Evolutionary conservation across 768 basidiomycete genomes (phyloP).

Genomic region (Harrya chromipes): DNA sequence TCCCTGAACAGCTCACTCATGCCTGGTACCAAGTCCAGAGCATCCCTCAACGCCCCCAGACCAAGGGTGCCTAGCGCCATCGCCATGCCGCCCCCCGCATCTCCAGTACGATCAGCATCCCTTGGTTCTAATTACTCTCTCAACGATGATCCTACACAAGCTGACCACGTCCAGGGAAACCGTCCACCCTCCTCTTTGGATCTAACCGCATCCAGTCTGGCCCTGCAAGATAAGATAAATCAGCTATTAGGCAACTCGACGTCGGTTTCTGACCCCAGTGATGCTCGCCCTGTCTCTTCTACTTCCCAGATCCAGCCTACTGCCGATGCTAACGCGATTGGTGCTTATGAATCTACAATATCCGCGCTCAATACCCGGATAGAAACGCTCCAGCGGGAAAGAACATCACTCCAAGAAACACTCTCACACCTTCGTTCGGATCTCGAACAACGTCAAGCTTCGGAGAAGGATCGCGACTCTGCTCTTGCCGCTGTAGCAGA

Average conservation of each 20-base stretch:
- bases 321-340: slow-evolving; percentile 16
- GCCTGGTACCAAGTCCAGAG: slow-evolving; percentile 29
- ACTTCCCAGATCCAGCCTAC: slow-evolving; percentile 41
- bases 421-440: slow-evolving; percentile 23
- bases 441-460: slow-evolving; percentile 21
- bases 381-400: slow-evolving; percentile 68
- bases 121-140: slow-evolving; percentile 38
- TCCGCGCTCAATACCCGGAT: slow-evolving; percentile 37
- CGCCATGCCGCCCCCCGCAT: slow-evolving; percentile 79
- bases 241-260: slow-evolving; percentile 36
- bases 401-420: slow-evolving; percentile 49
- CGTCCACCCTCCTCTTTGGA: slow-evolving; percentile 30
- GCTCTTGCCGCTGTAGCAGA: slow-evolving; percentile 38
- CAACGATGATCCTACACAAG: slow-evolving; percentile 28
- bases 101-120: slow-evolving; percentile 43
- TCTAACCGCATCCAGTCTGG: slow-evolving; percentile 38
- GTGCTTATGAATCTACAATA: slow-evolving; percentile 16
- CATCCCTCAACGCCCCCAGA: slow-evolving; percentile 50
- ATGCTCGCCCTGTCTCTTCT: slow-evolving; percentile 16
- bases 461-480: slow-evolving; percentile 46
- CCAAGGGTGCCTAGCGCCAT: slow-evolving; percentile 67
- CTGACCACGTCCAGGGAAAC: slow-evolving; percentile 7
- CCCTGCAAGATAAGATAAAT: slow-evolving; percentile 50
- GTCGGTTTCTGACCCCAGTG: slow-evolving; percentile 9
- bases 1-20: slow-evolving; percentile 12